Evolutionary conservation across 148 eudicot species (phyloP), one percentile per base, ranked within the genome.

Genomic region (Diospyros kaki): DNA sequence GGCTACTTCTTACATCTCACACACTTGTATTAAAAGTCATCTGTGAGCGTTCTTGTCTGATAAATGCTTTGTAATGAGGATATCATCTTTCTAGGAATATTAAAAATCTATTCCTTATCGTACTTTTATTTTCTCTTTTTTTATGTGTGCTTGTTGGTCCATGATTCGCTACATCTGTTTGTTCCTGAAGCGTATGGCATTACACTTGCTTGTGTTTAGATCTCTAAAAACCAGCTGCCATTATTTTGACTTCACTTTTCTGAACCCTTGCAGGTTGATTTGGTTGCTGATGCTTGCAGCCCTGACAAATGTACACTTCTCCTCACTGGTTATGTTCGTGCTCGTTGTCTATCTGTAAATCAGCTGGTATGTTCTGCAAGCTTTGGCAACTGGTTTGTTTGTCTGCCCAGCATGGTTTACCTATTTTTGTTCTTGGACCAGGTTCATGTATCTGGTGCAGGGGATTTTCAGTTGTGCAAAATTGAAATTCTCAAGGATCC

Each of bases 391-490:
- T 63, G 61, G 17, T 59, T n/a, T 10, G 41, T 72, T 68, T 74
- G 46, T 60, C 76, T n/a, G 38, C 11, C 38, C 44, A 14, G 61
- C 15, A 5, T 58, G 58, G 50, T 67, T 39, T 28, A 11, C 59
- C n/a, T 63, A 76, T 60, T 44, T 78, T 61, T 78, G 69, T 53
- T 79, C 56, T 75, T 62, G 66, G 73, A 70, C 75, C 81, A 96
- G 99, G 94, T 96, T 64, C 99, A 96, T 81, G 89, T 96, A 58
- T 81, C 99, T 75, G 99, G 99, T 71, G 98, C 93, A 12, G 99
- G 99, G 77, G 99, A 96, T 81, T 96, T 82, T 85, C 97, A 91
- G 78, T 72, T 96, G 55, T 74, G 85, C 81, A 89, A 88, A 83
- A 85, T 90, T 78, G 99, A 96, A 76, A 79, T 91, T 73, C 86